These are phyloP conservation scores for Diaporthe sp. DNA, from an alignment of 2,329 filamentous ascomycete species.

Conservation along the genomic window DNA sequence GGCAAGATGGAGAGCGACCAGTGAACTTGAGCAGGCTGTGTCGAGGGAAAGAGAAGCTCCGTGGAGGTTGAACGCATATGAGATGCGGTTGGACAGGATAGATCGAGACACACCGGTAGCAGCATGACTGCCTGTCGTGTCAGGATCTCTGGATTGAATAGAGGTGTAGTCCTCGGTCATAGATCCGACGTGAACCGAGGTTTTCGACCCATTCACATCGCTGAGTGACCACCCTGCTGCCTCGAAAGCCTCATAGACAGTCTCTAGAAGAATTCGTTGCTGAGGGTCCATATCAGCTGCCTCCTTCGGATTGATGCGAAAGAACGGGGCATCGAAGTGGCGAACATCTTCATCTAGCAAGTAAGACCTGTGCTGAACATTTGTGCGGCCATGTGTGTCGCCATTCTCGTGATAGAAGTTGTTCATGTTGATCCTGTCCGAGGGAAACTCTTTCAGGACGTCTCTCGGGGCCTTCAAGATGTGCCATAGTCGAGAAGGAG, in stretches of 20 bases:
- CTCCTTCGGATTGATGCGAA: constrained; percentile 5
- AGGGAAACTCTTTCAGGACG: constrained; percentile 43
- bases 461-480: constrained; percentile 47
- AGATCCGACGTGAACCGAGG: background rate
- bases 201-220: background rate
- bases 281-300: constrained; percentile 14
- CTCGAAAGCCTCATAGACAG: constrained; percentile 15
- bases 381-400: constrained; percentile 46
- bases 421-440: constrained; percentile 43
- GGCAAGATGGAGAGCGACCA: constrained; percentile 64
- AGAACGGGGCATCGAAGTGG: constrained; percentile 17
- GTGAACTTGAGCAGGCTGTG: constrained; percentile 65
- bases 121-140: background rate
- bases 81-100: constrained; percentile 67
- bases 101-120: background rate
- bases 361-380: constrained; percentile 40
- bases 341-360: background rate
- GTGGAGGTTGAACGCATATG: constrained; percentile 67
- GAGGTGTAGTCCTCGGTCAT: background rate
- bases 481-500: constrained; percentile 53
- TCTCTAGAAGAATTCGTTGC: constrained; percentile 8
- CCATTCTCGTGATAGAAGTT: constrained; percentile 47
- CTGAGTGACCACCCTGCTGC: constrained; percentile 42
- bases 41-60: constrained; percentile 66
- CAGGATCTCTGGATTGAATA: background rate